Percentiles rank a stretch among this genome's conserved stretches.
Evolutionary conservation across 139 green algal species (phyloP).

Genomic region (Auxenochlorella protothecoides): DNA sequence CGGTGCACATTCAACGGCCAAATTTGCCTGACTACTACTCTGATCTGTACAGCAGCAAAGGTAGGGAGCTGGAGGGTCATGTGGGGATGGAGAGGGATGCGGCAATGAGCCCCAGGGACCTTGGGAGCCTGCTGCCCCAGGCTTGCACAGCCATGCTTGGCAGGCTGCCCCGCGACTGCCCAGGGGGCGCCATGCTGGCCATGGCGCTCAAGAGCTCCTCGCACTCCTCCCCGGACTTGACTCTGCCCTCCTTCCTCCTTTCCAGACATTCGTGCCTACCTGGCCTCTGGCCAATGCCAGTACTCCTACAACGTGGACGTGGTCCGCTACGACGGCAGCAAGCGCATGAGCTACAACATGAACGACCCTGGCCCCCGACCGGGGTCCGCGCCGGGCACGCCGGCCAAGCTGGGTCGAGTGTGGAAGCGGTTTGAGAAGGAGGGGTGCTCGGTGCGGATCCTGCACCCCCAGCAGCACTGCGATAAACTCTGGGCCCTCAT

Average conservation of each 20-base stretch:
- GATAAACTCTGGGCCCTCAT: slow-evolving; percentile 26
- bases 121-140: too few relatives aligned
- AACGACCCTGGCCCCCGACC: not conserved
- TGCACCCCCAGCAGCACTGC: slow-evolving; percentile 70
- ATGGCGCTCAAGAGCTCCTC: too few relatives aligned
- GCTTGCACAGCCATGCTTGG: too few relatives aligned
- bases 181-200: too few relatives aligned
- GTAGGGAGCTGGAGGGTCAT: not conserved
- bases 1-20: too few relatives aligned
- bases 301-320: slow-evolving; percentile 64
- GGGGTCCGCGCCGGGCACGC: not conserved
- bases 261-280: not conserved
- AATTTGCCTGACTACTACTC: too few relatives aligned
- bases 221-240: too few relatives aligned
- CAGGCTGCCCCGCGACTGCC: too few relatives aligned
- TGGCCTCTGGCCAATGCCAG: not conserved
- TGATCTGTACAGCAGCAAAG: not conserved
- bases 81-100: too few relatives aligned
- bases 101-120: too few relatives aligned
- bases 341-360: not conserved
- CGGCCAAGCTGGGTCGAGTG: slow-evolving; percentile 14
- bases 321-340: slow-evolving; percentile 21
- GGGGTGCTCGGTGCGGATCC: slow-evolving; percentile 37
- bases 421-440: slow-evolving; percentile 32
- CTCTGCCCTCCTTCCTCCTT: not conserved